Evolutionary conservation across 768 basidiomycete species (phyloP), one percentile per base, ranked within the genome.

Genomic region (Mycena leptocephala): DNA sequence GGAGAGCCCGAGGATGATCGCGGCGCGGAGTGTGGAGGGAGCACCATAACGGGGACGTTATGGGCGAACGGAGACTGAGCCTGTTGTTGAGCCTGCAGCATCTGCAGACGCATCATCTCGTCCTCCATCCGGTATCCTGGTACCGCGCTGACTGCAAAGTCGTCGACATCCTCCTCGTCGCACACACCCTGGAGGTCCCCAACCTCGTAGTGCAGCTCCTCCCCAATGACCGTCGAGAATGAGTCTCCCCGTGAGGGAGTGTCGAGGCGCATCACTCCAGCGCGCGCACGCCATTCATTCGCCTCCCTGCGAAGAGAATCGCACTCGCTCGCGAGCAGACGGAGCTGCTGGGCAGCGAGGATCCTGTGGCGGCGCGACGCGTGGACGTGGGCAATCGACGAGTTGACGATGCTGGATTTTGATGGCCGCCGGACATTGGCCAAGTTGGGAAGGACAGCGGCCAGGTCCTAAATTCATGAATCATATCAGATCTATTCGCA

Each of bases 401-500:
- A 93, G 83, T 94, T 94, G 82, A 95, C 94, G 81, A 95, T 95
- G 70, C 93, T 92, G 39, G 92, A 92, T 86, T 95, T 95, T 82
- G 92, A 93, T 1, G 94, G 95, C 48, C 94, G 89, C 78, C 94
- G 92, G 81, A 93, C 90, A 78, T 91, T 86, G 20, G 91, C 91
- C 71, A 95, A 89, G 79, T 93, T 91, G 74, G 94, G 93, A 35
- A 95, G 90, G 35, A 94, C 87, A 33, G 91, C 90, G 75, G 95
- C 95, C 69, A 95, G 90, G 74, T 93, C 93, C 81, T 94, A 82
- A 84, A 94, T 51, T 30, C 1, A 48, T 48, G 24, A 24, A n/a
- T 78, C 48, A 74, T 39, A 67, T 62, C 43, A 62, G n/a, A 56
- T 61, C 16, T 43, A 53, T 8, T 28, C 8, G 32, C 39, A 32